Percentiles rank a stretch among this genome's conserved stretches.
phyloP scores from a whole-genome alignment of 768 basidiomycete genomes.

The Naematelia encephala region DNA sequence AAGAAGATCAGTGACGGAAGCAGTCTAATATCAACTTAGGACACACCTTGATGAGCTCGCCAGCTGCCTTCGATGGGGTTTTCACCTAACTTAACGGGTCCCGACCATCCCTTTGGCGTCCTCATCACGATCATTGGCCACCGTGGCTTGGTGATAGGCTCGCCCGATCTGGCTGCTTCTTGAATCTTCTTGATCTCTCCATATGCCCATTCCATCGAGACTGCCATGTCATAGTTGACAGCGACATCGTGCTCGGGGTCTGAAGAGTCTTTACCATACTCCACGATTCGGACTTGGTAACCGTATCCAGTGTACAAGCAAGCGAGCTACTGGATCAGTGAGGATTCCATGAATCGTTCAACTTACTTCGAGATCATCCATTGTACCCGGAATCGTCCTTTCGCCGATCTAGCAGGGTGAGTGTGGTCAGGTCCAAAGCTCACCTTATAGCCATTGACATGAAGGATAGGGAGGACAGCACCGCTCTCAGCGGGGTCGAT shows the following conservation, averaged over 20 bases:
- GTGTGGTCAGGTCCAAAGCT: neutral
- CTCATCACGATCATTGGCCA: slow-evolving; percentile 85
- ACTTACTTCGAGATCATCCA: slow-evolving; percentile 73
- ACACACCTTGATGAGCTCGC: slow-evolving; percentile 66
- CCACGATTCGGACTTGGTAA: slow-evolving; percentile 82
- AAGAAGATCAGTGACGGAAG: neutral
- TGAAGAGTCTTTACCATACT: slow-evolving; percentile 57
- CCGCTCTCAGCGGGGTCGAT: slow-evolving; percentile 86
- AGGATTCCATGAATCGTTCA: neutral
- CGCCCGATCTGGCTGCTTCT: slow-evolving; percentile 67
- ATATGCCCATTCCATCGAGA: slow-evolving; percentile 74
- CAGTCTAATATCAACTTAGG: neutral
- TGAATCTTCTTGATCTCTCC: slow-evolving; percentile 63
- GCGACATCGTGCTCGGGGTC: slow-evolving; percentile 43
- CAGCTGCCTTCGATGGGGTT: slow-evolving; percentile 76
- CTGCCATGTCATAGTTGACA: slow-evolving; percentile 73
- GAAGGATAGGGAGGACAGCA: slow-evolving; percentile 84
- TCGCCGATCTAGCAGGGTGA: slow-evolving; percentile 66
- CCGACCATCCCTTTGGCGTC: slow-evolving; percentile 76
- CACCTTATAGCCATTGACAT: slow-evolving; percentile 59
- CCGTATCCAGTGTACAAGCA: slow-evolving; percentile 58
- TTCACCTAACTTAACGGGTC: slow-evolving; percentile 65
- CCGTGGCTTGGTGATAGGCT: slow-evolving; percentile 78
- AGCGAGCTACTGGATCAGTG: slow-evolving; percentile 51
- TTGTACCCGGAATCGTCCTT: slow-evolving; percentile 80